Base-by-base conservation (phyloP, 164 flowering plant genomes). In the Liquidambar formosana region DNA sequence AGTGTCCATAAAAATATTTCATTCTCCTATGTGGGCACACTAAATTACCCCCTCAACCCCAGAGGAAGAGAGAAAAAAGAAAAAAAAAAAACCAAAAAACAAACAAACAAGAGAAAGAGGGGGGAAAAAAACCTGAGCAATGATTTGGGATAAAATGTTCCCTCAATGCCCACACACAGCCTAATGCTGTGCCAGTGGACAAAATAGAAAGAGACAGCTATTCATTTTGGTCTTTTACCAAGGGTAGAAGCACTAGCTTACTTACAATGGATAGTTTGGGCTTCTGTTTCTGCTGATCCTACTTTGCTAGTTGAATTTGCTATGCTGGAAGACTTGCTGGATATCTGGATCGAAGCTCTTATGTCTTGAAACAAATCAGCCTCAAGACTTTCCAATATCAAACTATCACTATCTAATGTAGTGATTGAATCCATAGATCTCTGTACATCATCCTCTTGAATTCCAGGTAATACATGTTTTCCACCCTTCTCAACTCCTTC, bases 291-390 rank as follows among this genome's bases (percentile, higher is more conserved):
- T 47, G 57, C 56, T 19, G 73, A 57, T 70, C 74, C 57, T 47
- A 67, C 54, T 67, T 76, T 75, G 51, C 68, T 61, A 60, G 59
- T 74, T 51, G 73, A 63, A 68, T 44, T 74, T 64, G 67, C 49
- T 48, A 38, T 47, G 61, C 69, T 67, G 65, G 81, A 63, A 18
- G 63, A 63, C 71, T 74, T 82, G 64, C 73, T 81, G 8, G 88
- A 86, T 79, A 76, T 89, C 73, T 90, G 91, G 13, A 88, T 90
- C 54, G 96, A 90, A 61, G 96, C 97, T 76, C 95, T 78, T 59
- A 93, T 72, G 58, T 90, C 96, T 67, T 75, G 85, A 73, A 93
- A 91, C 57, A 93, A 73, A 69, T 86, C 93, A 74, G 82, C 86
- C 70, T 93, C 98, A 70, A 84, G 79, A 74, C 79, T 79, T 78